Base-by-base conservation (phyloP, 2,329 filamentous ascomycete genomes). In the Phaeosphaeriaceae sp. region DNA sequence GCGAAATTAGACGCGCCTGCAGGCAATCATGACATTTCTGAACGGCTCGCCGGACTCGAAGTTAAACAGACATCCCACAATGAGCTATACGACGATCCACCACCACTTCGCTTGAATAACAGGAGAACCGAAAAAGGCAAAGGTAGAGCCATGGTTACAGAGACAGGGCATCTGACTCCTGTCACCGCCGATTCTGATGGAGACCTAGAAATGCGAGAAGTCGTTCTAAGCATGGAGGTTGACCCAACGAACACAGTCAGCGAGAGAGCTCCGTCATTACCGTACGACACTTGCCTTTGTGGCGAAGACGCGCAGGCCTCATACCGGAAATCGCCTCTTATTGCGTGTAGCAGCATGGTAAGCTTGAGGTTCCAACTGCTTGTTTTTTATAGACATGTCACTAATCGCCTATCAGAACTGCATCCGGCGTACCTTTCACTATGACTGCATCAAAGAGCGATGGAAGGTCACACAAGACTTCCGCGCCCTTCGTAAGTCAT, bases 311-410 rank as follows among this genome's bases (percentile, higher is more conserved):
- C 67, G n/a, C 53, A 59, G 13, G 26, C 23, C 3, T 59, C 46
- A n/a, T 24, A 26, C 22, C 46, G 40, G n/a, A 23, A 23, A 10
- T 54, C 51, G 30, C 51, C 49, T 7, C 32, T 64, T 7, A 42
- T 72, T n/a, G 59, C 52, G 8, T 73, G 70, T 30, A 52, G 49
- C 10, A 60, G 54, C 49, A 55, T 61, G 17, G 70, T 71, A 61
- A 61, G 68, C 8, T 26, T 6, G 10, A 52, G 10, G n/a, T n/a
- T 32, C 17, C 8, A 9, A 9, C 30, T n/a, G n/a, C n/a, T n/a
- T n/a, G n/a, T n/a, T n/a, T n/a, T n/a, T n/a, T 28, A 28, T 28
- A 28, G 26, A 4, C 5, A 5, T n/a, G 21, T 22, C 22, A 15
- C 32, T 24, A 24, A 19, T 11, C 17, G 28, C 49, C 55, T 46